phyloP scores from a whole-genome alignment of 164 flowering plant genomes.

The Kalanchoe fedtschenkoi region DNA sequence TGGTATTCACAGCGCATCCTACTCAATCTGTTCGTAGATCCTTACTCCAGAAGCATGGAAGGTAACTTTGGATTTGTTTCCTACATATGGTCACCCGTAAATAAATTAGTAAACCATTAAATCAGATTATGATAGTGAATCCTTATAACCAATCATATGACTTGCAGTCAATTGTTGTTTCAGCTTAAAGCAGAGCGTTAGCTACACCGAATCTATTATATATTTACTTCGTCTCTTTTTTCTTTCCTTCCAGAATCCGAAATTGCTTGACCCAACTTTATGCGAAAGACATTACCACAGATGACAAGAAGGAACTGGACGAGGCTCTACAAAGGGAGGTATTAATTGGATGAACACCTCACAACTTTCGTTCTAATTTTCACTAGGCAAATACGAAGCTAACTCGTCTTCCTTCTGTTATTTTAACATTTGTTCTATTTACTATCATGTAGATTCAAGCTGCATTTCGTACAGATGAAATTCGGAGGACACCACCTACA shows the following conservation, averaged over 20 bases:
- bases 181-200: not conserved
- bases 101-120: not conserved
- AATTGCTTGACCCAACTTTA: slow-evolving; percentile 79
- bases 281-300: slow-evolving; percentile 96
- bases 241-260: slow-evolving; percentile 45
- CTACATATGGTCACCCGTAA: not conserved
- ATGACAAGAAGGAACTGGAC: slow-evolving; percentile 97
- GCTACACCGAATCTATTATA: not conserved
- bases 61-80: slow-evolving; percentile 27
- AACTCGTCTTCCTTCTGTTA: not conserved
- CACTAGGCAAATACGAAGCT: not conserved
- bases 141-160: not conserved
- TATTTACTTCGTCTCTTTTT: not conserved
- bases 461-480: slow-evolving; percentile 97
- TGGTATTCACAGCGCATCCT: slow-evolving; percentile 97
- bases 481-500: slow-evolving; percentile 84
- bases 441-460: slow-evolving; percentile 74
- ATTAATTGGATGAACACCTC: not conserved
- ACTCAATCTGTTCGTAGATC: slow-evolving; percentile 95
- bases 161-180: not conserved
- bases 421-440: not conserved
- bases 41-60: slow-evolving; percentile 96
- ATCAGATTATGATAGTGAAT: too few relatives aligned
- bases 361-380: not conserved
- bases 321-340: slow-evolving; percentile 99